Evolutionary conservation across 352 stramenopile genomes (phyloP).

Genomic region (Pythium myriotylum): DNA sequence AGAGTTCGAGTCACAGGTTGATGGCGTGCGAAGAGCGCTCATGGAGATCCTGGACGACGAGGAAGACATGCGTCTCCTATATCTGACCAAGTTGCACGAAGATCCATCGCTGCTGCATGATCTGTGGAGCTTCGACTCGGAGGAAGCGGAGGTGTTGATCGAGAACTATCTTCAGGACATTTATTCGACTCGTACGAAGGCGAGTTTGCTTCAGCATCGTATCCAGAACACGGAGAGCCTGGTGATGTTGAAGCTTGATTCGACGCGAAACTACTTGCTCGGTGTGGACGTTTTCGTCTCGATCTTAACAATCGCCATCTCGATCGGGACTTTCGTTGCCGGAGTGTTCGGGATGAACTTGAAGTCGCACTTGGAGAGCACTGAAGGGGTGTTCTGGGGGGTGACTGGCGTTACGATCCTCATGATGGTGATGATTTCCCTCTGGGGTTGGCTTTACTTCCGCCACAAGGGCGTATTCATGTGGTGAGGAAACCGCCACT

Average conservation of each 20-base stretch:
- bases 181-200: conserved; percentile 75
- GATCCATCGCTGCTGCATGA: conserved; percentile 55
- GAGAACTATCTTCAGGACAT: conserved; percentile 84
- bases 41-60: conserved; percentile 78
- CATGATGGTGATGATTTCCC: conserved; percentile 50
- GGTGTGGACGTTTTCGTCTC: conserved; percentile 75
- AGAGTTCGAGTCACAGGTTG: conserved; percentile 70
- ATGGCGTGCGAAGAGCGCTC: conserved; percentile 53
- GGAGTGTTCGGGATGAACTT: conserved; percentile 80
- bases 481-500: neutral
- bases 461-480: conserved; percentile 54
- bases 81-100: conserved; percentile 68
- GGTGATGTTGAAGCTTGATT: conserved; percentile 81
- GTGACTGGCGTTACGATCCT: conserved; percentile 46
- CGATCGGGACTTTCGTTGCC: conserved; percentile 64
- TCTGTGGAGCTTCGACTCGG: conserved; percentile 67
- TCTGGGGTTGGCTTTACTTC: conserved; percentile 58
- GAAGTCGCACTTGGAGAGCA: conserved; percentile 45
- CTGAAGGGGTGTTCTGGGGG: conserved; percentile 59
- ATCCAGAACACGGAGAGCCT: conserved; percentile 80
- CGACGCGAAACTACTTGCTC: conserved; percentile 79
- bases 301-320: conserved; percentile 60
- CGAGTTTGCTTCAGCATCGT: conserved; percentile 63
- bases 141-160: conserved; percentile 73
- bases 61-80: conserved; percentile 65